Conservation (phyloP, 768 basidiomycete genomes). For the Mycena pura region DNA sequence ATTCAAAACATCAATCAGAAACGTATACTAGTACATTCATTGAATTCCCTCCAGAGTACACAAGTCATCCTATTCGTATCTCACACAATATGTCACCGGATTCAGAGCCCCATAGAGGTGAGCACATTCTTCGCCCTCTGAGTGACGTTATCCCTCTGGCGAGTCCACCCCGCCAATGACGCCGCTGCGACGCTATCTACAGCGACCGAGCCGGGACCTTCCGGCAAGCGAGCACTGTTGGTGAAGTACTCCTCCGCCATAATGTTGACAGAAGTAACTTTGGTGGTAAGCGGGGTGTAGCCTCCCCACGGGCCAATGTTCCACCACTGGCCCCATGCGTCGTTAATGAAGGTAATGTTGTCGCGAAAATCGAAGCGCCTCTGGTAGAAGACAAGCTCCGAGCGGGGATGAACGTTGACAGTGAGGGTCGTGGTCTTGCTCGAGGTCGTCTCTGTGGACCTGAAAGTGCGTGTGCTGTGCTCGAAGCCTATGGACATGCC, state of each 20-base stretch:
- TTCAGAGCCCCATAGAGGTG: too few species aligned
- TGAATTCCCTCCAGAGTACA: too few species aligned
- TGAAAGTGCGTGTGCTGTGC: slow-evolving; percentile 3
- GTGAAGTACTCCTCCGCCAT: slow-evolving; percentile 5
- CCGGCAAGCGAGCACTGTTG: neutral
- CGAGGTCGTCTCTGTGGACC: slow-evolving; percentile 7
- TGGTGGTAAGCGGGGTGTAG: slow-evolving; percentile 1
- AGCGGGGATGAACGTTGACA: neutral
- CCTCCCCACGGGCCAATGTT: slow-evolving; percentile 1
- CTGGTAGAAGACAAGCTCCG: too few species aligned
- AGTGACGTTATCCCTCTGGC: neutral
- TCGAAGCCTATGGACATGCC: slow-evolving; percentile 4
- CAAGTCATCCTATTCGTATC: too few species aligned
- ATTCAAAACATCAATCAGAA: too few species aligned
- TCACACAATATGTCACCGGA: too few species aligned
- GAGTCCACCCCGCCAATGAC: neutral
- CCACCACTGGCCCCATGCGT: slow-evolving; percentile 2
- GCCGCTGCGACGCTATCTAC: neutral
- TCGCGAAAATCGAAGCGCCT: slow-evolving; percentile 3
- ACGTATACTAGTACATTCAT: too few species aligned
- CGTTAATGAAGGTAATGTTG: slow-evolving; percentile 4
- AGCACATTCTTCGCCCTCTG: neutral
- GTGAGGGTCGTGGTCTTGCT: neutral
- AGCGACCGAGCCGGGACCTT: neutral
- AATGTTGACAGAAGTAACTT: slow-evolving; percentile 1